Evolutionary conservation across 2,329 filamentous ascomycete genomes (phyloP), one percentile per base, ranked within the genome.

Genomic region (Ascochyta koolunga): DNA sequence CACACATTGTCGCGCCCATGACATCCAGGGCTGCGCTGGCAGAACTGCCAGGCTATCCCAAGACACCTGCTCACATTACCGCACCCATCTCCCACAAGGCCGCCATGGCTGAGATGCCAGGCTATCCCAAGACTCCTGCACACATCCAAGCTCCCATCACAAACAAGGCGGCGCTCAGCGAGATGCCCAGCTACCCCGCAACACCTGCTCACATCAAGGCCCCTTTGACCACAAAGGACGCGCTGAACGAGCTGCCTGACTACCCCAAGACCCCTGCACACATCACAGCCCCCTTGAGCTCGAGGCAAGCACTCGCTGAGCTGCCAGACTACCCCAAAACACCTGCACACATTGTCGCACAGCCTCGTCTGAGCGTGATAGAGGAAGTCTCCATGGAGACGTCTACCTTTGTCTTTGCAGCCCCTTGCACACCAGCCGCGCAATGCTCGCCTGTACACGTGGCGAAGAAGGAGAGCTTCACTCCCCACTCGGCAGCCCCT

Each of bases 191-290:
- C n/a, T 62, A 59, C 35, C 62, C 61, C 8, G 52, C 58, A 11
- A 66, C 63, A 9, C 63, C 63, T 8, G 59, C 58, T 8, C 58
- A 58, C 35, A 62, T 64, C 25, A 37, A 52, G 19, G 59, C 58
- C 8, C 60, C 64, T 8, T 50, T 64, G 31, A 58, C 62, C n/a
- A 45, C 54, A 24, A 58, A 53, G 33, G 57, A 60, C 22, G 62
- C 59, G 9, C 33, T 66, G 25, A 56, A 55, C 7, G 64, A 68
- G 55, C 51, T 69, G n/a, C 63, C 65, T 7, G 59, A 39, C 24
- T 65, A 65, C 19, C 65, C 65, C 11, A 61, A 66, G 50, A 66
- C 63, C 7, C 65, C 64, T 39, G 57, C 54, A 35, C 63, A 66
- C 21, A 65, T 66, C 41, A 50, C 36, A 19, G 62, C 62, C 19